These are phyloP conservation scores for Onygenales sp. DNA, from an alignment of 2,329 filamentous ascomycete species.

Conservation along the genomic window DNA sequence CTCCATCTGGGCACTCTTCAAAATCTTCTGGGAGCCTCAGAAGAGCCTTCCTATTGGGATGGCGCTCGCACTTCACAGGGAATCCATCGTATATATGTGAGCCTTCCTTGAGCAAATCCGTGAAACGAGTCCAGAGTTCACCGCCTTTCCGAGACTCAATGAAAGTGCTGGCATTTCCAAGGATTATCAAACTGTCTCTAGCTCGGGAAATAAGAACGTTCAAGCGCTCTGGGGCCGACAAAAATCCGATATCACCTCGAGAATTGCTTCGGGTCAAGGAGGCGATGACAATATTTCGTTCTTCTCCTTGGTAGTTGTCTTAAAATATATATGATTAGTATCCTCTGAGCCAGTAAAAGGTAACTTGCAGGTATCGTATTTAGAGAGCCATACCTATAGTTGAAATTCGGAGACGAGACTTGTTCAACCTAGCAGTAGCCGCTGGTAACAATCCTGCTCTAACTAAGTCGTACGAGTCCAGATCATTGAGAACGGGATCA, in stretches of 20 bases:
- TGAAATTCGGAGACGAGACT: conserved; percentile 50
- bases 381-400: conserved; percentile 51
- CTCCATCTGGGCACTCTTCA: conserved; percentile 59
- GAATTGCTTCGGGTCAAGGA: conserved; percentile 60
- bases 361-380: not conserved
- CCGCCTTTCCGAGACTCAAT: conserved; percentile 49
- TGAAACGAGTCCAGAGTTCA: conserved; percentile 48
- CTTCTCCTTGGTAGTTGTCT: conserved; percentile 75
- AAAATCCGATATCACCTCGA: conserved; percentile 59
- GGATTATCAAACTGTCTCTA: conserved; percentile 55
- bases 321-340: conserved; percentile 1
- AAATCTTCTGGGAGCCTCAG: conserved; percentile 50
- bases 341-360: not conserved
- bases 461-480: conserved; percentile 56
- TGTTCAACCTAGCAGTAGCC: conserved; percentile 43
- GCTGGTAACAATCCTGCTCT: conserved; percentile 52
- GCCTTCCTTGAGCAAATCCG: conserved; percentile 45
- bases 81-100: conserved; percentile 51
- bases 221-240: conserved; percentile 54
- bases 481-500: conserved; percentile 58
- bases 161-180: conserved; percentile 62
- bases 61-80: conserved; percentile 51
- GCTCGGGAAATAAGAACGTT: conserved; percentile 64
- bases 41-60: conserved; percentile 41
- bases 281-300: conserved; percentile 61